Evolutionary conservation across 768 basidiomycete genomes (phyloP).

Genomic region (Agaricus blazei): DNA sequence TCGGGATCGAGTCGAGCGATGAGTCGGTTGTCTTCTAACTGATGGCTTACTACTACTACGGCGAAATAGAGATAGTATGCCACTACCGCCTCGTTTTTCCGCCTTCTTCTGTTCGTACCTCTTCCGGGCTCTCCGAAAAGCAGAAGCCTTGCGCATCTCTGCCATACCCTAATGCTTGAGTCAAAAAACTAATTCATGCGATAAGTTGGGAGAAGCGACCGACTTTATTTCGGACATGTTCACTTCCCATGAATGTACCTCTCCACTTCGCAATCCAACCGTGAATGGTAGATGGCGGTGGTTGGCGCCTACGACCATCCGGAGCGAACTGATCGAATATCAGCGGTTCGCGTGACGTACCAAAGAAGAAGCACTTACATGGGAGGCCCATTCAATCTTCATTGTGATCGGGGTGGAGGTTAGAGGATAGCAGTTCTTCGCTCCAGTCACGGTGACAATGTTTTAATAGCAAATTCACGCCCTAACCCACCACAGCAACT

Average conservation of each 20-base stretch:
- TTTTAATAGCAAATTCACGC: conserved; percentile 12
- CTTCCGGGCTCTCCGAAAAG: conserved; percentile 7
- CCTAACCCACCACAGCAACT: not conserved
- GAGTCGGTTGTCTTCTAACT: not conserved
- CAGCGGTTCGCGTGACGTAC: not conserved
- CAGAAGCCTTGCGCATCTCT: conserved; percentile 59
- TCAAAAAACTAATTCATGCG: conserved; percentile 1
- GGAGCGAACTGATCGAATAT: conserved; percentile 28
- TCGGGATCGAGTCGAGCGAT: not conserved
- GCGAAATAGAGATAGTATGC: conserved; percentile 20
- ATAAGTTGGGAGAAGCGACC: not conserved
- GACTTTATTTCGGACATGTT: conserved; percentile 48
- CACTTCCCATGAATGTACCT: conserved; percentile 63
- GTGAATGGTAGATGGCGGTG: conserved; percentile 56
- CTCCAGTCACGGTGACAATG: not conserved
- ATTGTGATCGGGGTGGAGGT: conserved; percentile 20
- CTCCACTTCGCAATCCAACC: conserved; percentile 80
- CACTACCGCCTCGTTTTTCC: conserved; percentile 14
- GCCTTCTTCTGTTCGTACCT: conserved; percentile 3
- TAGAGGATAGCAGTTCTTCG: conserved; percentile 1
- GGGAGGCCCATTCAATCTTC: conserved; percentile 52
- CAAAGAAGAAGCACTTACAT: conserved; percentile 20
- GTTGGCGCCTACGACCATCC: conserved; percentile 41
- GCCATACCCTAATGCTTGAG: conserved; percentile 46
- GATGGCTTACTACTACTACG: conserved; percentile 8